Evolutionary conservation across 2,329 filamentous ascomycete genomes (phyloP), one percentile per base, ranked within the genome.

Genomic region (Madurella fahalii): DNA sequence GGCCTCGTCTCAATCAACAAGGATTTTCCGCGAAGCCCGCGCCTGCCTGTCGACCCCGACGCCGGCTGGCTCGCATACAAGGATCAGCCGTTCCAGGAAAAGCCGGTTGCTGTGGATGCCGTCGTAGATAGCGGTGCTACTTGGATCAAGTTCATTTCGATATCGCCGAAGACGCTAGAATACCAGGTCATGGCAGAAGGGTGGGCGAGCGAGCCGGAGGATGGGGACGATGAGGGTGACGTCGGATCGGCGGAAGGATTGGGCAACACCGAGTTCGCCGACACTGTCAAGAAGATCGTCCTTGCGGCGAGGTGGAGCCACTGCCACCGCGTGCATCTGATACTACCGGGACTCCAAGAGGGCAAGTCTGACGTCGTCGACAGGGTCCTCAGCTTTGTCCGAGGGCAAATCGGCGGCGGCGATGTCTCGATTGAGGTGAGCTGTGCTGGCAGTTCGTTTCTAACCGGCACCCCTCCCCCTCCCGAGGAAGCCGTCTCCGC

Each of bases 141-240:
- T 17, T 71, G 69, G 69, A 56, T 71, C 32, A 69, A 69, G 30
- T 65, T 71, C 45, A 41, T 71, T 18, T 65, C 61, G 43, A 67
- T 65, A n/a, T 64, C 65, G 0, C 62, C 67, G 34, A 57, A 56
- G 30, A 64, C 64, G 13, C 57, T 71, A n/a, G 51, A 66, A 32
- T 58, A 65, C 31, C 65, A 70, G 53, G 63, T 71, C 53, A 62
- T 66, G n/a, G 64, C 65, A n/a, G 64, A 61, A 18, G 67, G 68
- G 0, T 70, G 68, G 65, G 64, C 64, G 50, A 64, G 59, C 39
- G 57, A 60, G 12, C 43, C 48, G 1, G 61, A 57, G 2, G 54
- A 54, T 31, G 54, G 58, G 2, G 63, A 60, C 3, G 58, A 44
- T 9, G 58, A 61, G 4, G 58, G 53, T 1, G 61, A 58, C 0